Percentiles rank a stretch among this genome's conserved stretches.
phyloP scores from a whole-genome alignment of 768 basidiomycete species.

The Tubosaeta sp. region DNA sequence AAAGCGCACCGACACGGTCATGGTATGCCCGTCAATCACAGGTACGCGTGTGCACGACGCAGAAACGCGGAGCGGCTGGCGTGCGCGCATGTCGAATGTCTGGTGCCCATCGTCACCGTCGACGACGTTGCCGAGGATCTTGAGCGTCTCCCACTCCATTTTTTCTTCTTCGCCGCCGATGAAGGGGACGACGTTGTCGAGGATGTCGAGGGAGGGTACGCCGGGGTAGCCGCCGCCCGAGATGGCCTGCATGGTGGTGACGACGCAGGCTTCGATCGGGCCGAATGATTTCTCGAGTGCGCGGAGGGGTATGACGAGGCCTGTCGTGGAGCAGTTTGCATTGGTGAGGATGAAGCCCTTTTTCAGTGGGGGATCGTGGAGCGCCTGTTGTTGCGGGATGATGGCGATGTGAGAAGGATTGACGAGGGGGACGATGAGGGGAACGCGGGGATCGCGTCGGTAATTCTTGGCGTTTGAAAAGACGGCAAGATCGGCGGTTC shows the following conservation, averaged over 20 bases:
- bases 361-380: slow-evolving; percentile 62
- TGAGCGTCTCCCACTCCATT: slow-evolving; percentile 98
- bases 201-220: slow-evolving; percentile 80
- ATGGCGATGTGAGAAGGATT: slow-evolving; percentile 85
- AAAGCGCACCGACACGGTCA: slow-evolving; percentile 86
- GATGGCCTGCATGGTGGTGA: slow-evolving; percentile 97
- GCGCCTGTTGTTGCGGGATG: slow-evolving; percentile 73
- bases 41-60: slow-evolving; percentile 95
- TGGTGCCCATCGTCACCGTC: slow-evolving; percentile 51
- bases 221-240: slow-evolving; percentile 98
- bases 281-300: slow-evolving; percentile 91
- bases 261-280: slow-evolving; percentile 85
- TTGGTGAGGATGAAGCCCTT: slow-evolving; percentile 97
- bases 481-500: slow-evolving; percentile 81
- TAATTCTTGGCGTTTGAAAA: slow-evolving; percentile 99
- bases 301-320: slow-evolving; percentile 83
- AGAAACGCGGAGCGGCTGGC: slow-evolving; percentile 80
- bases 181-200: slow-evolving; percentile 95
- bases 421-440: slow-evolving; percentile 94
- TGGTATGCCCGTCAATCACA: slow-evolving; percentile 93
- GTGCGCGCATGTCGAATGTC: slow-evolving; percentile 80
- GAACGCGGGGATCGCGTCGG: slow-evolving; percentile 86
- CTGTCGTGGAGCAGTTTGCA: slow-evolving; percentile 97
- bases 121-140: slow-evolving; percentile 85
- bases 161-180: slow-evolving; percentile 96